Evolutionary conservation across 768 basidiomycete genomes (phyloP).

Genomic region (Cyclocybe cylindracea): DNA sequence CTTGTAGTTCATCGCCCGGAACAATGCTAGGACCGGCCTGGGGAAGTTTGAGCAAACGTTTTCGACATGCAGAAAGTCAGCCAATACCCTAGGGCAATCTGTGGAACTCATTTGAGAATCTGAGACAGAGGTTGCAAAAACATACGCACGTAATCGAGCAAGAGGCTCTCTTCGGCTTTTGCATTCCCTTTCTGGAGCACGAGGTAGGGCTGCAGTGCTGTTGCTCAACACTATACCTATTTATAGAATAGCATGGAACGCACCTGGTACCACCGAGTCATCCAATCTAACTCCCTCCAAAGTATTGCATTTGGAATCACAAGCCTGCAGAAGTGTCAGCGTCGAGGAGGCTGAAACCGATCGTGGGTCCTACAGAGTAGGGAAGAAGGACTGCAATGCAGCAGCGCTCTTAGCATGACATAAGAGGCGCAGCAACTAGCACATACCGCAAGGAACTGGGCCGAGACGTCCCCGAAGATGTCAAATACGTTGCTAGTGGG

Average conservation of each 20-base stretch:
- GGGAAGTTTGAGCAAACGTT: slow-evolving; percentile 1
- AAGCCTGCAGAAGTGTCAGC: slow-evolving; percentile 27
- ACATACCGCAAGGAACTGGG: slow-evolving; percentile 45
- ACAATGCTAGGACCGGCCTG: slow-evolving; percentile 46
- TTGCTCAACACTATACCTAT: not conserved
- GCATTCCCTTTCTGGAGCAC: slow-evolving; percentile 53
- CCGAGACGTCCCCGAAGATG: slow-evolving; percentile 49
- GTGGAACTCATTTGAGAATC: not conserved
- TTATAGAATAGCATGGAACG: slow-evolving; percentile 7
- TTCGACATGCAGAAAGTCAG: not conserved
- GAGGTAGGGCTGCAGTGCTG: slow-evolving; percentile 55
- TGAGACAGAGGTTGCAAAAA: not conserved
- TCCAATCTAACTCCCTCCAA: slow-evolving; percentile 56
- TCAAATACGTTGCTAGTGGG: slow-evolving; percentile 53
- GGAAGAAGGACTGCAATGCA: slow-evolving; percentile 54
- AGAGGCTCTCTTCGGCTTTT: slow-evolving; percentile 57
- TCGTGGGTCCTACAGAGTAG: slow-evolving; percentile 40
- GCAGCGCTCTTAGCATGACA: not conserved
- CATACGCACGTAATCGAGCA: slow-evolving; percentile 62
- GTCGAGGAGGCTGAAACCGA: not conserved
- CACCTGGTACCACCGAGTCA: slow-evolving; percentile 60
- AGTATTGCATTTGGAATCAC: slow-evolving; percentile 51
- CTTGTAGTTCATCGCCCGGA: slow-evolving; percentile 47
- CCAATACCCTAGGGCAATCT: slow-evolving; percentile 47
- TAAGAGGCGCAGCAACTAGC: not conserved